Base-by-base conservation (phyloP, 2,329 filamentous ascomycete species). In the Nigrograna mackinnonii region DNA sequence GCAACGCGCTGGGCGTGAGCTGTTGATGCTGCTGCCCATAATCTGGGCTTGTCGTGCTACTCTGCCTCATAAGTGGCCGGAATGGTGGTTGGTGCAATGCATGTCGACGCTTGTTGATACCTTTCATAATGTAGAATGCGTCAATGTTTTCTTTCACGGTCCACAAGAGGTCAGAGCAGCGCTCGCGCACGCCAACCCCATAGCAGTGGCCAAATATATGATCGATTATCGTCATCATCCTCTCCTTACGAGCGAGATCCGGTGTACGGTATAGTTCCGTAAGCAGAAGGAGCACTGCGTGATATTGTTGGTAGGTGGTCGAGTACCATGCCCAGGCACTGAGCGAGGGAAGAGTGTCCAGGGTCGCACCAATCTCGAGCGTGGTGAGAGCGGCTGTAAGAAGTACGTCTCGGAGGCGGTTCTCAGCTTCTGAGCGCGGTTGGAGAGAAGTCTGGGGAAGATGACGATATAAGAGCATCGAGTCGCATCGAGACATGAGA, bases 151-250 rank as follows among this genome's bases (percentile, higher is more conserved):
- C 62, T 32, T 68, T 68, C 3, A 68, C 63, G 1, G 61, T 66
- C 55, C 61, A 66, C 11, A 68, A 52, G 5, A 68, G 51, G 22
- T 67, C 64, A 0, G 54, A 55, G 35, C 65, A 67, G 13, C 65
- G 58, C 35, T 68, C 63, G 16, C 61, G 54, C 1, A 68, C 58
- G 22, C 55, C 59, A 36, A 67, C 54, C 41, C 64, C 65, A 43
- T 68, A 68, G 49, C 65, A 67, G 47, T 68, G 65, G 3, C 65
- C 65, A 45, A 68, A 68, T 20, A 68, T 63, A 41, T 68, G 65
- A 48, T 67, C 64, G 44, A 68, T 67, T 33, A 68, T 66, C 1
- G 64, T 68, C 39, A 61, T 58, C 62, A 68, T 68, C 38, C 65
- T 51, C 28, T 68, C 63, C 49, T 64, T 67, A 5, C 59, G 49